Conservation (phyloP, 169 alveolate genomes). For the Eimeria sp. region DNA sequence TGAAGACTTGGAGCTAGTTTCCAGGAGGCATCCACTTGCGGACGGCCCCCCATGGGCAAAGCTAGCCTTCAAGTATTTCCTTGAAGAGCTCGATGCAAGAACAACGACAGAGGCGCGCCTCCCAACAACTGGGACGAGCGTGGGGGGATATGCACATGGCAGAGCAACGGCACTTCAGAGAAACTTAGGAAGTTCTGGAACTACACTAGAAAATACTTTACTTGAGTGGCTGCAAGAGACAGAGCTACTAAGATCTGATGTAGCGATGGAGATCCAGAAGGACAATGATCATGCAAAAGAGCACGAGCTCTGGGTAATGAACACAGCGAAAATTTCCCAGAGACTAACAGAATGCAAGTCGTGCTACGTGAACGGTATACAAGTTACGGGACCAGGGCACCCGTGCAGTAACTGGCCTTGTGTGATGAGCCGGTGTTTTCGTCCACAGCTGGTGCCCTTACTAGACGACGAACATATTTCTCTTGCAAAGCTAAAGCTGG, state of each 20-base stretch:
- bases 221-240: slow-evolving; percentile 67
- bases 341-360: not conserved
- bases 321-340: not conserved
- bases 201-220: slow-evolving; percentile 7
- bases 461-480: slow-evolving; percentile 39
- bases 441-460: slow-evolving; percentile 13
- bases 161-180: not conserved
- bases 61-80: slow-evolving; percentile 27
- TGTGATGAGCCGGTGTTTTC: slow-evolving; percentile 36
- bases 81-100: slow-evolving; percentile 22
- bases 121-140: not conserved
- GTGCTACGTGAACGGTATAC: not conserved
- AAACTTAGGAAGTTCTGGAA: not conserved
- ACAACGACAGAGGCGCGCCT: not conserved
- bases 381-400: not conserved
- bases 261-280: not conserved
- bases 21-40: not conserved
- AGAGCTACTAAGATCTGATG: not conserved
- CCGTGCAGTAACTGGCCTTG: slow-evolving; percentile 57
- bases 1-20: slow-evolving; percentile 45
- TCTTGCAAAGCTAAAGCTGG: slow-evolving; percentile 57
- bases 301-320: slow-evolving; percentile 51
- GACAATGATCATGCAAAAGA: not conserved
- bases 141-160: not conserved
- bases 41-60: slow-evolving; percentile 56